These are phyloP conservation scores for Suillus weaverae DNA, from an alignment of 768 basidiomycete species.

Conservation along the genomic window DNA sequence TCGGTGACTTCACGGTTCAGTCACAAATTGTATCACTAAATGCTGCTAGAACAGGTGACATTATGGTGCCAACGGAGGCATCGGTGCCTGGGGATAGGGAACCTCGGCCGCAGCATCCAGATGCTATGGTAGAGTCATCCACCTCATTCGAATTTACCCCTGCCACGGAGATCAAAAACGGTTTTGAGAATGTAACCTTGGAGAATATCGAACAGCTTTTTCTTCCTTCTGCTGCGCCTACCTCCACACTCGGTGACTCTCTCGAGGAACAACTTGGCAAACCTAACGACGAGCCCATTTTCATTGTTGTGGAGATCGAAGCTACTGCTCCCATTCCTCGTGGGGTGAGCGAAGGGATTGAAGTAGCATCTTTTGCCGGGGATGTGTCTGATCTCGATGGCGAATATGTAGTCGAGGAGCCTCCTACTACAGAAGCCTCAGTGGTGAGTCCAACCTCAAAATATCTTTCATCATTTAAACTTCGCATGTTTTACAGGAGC, in stretches of 20 bases:
- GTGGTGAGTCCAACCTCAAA: neutral
- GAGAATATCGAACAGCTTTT: neutral
- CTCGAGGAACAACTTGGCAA: neutral
- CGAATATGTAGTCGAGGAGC: conserved; percentile 1
- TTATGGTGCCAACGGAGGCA: neutral
- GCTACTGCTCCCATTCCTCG: neutral
- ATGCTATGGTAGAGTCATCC: neutral
- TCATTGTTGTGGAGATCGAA: neutral
- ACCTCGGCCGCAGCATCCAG: neutral
- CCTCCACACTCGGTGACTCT: neutral
- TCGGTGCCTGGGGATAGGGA: neutral
- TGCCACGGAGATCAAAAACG: neutral
- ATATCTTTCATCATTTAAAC: neutral
- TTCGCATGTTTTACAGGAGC: neutral
- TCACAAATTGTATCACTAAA: neutral
- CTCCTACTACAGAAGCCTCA: conserved; percentile 1
- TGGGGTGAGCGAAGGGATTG: conserved; percentile 6
- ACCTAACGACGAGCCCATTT: neutral
- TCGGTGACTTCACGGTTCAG: neutral
- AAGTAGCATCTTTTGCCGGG: neutral
- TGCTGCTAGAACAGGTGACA: neutral
- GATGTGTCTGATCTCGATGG: conserved; percentile 3
- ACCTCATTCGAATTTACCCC: neutral
- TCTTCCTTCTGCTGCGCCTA: neutral
- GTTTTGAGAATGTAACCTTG: neutral